Base-by-base conservation (phyloP, 106 monocot genomes). In the Acanthochlamys bracteata region DNA sequence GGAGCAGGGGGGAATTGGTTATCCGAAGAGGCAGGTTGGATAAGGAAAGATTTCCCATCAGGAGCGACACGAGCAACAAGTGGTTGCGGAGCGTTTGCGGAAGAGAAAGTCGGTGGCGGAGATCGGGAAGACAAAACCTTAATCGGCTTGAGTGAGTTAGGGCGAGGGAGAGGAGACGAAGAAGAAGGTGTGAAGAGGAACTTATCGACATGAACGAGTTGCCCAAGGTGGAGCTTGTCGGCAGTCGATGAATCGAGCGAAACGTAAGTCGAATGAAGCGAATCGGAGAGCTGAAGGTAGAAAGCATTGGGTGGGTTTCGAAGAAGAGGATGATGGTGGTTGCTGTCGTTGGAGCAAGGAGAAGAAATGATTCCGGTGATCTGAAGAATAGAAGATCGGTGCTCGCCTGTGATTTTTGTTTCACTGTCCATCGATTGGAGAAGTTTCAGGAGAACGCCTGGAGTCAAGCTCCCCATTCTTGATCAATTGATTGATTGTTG, bases 211-310 rank as follows among this genome's bases (percentile, higher is more conserved):
- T 84, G 85, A 57, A 83, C 88, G 70, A 92, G 80, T 61, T 92
- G 98, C 23, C 88, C 88, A 24, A 92, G 74, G 33, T 88, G 94
- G 41, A 81, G 67, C 52, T 75, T 82, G 75, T 61, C 66, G 77
- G 77, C 78, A 22, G 81, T 77, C 63, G 83, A 84, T 40, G 64
- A 53, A 42, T 72, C 71, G 66, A 87, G 84, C 58, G 83, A 71
- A 72, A 98, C 98, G 63, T 85, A 98, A 60, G 98, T 86, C 63
- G 98, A 98, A 81, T 98, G 73, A 60, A 70, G 9, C 60, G 92
- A 92, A 63, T 98, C 98, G 57, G 98, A 98, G 65, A 98, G 85
- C 74, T 92, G 92, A 55, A 98, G 63, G 80, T 85, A 89, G 77
- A 98, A 92, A 14, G 80, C 80, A 43, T 72, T 58, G 22, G 74